phyloP scores from a whole-genome alignment of 2,329 filamentous ascomycete species.

The Simplicillium aogashimaense region DNA sequence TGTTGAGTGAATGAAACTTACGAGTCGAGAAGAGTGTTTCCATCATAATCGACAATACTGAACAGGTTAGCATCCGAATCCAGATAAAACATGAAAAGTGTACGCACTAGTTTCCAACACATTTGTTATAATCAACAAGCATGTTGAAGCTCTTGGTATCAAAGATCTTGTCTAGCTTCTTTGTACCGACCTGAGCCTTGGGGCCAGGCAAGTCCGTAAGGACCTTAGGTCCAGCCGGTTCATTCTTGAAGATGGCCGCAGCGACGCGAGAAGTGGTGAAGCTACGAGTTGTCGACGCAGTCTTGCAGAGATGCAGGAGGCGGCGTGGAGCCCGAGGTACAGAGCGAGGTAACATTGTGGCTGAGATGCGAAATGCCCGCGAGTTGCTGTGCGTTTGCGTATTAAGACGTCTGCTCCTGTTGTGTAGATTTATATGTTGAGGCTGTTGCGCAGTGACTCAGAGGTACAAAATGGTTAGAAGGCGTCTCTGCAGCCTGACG shows the following conservation, averaged over 20 bases:
- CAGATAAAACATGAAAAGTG: no score
- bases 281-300: no score
- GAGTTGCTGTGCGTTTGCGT: no score
- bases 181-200: slow-evolving; percentile 56
- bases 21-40: slow-evolving; percentile 62
- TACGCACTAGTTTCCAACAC: slow-evolving; percentile 60
- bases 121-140: slow-evolving; percentile 65
- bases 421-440: no score
- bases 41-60: slow-evolving; percentile 56
- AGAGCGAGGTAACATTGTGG: no score
- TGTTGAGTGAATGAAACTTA: slow-evolving; percentile 26
- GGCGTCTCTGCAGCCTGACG: no score
- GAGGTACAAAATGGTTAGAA: no score
- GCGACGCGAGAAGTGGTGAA: slow-evolving; percentile 8
- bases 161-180: slow-evolving; percentile 68
- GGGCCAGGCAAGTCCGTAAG: slow-evolving; percentile 66
- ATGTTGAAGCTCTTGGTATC: slow-evolving; percentile 82
- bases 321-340: no score
- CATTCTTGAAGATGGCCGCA: slow-evolving; percentile 31
- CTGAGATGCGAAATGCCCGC: no score
- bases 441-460: no score
- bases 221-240: slow-evolving; percentile 42
- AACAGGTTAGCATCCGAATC: neutral
- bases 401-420: no score
- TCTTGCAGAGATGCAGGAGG: no score